A percentile compares a stretch with the other conserved stretches of the same genome.
These are phyloP conservation scores for Suhomyces panamericanus DNA, from an alignment of 1,139 yeast species.

Conservation along the genomic window DNA sequence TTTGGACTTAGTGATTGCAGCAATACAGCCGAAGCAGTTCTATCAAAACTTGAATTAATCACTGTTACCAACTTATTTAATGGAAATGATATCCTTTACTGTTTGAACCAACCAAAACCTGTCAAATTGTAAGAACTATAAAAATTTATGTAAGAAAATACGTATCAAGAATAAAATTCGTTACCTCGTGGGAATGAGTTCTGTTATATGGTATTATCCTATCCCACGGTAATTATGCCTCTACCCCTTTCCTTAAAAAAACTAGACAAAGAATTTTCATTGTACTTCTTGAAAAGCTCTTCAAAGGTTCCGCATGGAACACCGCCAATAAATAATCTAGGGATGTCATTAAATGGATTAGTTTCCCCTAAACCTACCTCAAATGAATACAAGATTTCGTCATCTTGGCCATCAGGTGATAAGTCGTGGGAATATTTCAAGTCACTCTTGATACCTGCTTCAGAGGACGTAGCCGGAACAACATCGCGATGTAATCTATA, in stretches of 20 bases:
- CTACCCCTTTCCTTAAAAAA: conserved; percentile 28
- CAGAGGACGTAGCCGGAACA: conserved; percentile 1
- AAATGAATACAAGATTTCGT: conserved; percentile 11
- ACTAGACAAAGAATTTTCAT: conserved; percentile 21
- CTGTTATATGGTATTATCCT: not conserved
- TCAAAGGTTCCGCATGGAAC: conserved; percentile 30
- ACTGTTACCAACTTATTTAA: too few relatives aligned
- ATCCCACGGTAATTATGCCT: conserved; percentile 28
- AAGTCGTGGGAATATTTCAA: conserved; percentile 10
- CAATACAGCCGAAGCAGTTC: too few relatives aligned
- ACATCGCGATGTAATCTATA: conserved; percentile 16
- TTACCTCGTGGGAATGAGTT: too few relatives aligned
- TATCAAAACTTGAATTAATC: too few relatives aligned
- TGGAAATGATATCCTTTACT: too few relatives aligned
- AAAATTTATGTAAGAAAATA: too few relatives aligned
- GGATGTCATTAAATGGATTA: conserved; percentile 19
- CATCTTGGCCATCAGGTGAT: conserved; percentile 9
- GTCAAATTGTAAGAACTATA: too few relatives aligned
- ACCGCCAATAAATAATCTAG: conserved; percentile 36
- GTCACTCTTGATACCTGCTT: conserved; percentile 11
- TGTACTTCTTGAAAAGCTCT: conserved; percentile 24
- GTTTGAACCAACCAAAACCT: too few relatives aligned
- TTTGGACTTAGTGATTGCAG: too few relatives aligned
- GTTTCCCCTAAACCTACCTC: conserved; percentile 2
- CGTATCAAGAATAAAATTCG: too few relatives aligned